phyloP scores from a whole-genome alignment of 805 yeast species.

The Candida multigemmis region DNA sequence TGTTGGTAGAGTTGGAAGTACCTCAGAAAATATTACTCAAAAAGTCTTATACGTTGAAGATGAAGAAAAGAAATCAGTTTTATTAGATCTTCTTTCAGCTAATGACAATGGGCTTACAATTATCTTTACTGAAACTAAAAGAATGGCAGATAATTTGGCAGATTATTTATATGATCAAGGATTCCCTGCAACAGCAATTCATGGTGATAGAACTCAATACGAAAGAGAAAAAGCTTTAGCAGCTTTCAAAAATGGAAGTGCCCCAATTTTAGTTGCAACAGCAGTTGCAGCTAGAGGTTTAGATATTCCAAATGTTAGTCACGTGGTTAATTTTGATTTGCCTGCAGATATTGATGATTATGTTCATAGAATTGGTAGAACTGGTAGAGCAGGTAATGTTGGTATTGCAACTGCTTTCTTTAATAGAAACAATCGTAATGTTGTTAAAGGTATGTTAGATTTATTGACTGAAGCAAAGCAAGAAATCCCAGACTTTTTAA shows the following conservation, averaged over 20 bases:
- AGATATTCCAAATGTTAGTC: conserved; percentile 98
- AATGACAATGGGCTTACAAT: conserved; percentile 81
- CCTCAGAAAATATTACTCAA: conserved; percentile 97
- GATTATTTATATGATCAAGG: conserved; percentile 84
- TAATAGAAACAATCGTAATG: conserved; percentile 88
- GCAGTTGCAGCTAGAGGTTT: conserved; percentile 99
- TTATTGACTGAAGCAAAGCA: conserved; percentile 93
- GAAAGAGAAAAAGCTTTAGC: conserved; percentile 98
- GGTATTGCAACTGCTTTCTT: conserved; percentile 98
- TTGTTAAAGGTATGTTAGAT: conserved; percentile 81
- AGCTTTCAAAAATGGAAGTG: conserved; percentile 83
- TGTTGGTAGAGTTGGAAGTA: conserved; percentile 98
- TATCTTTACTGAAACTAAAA: conserved; percentile 95
- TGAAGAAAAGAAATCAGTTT: conserved; percentile 83
- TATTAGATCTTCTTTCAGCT: conserved; percentile 75
- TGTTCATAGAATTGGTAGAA: conserved; percentile 99
- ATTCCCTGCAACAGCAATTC: conserved; percentile 97
- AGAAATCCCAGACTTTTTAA: conserved; percentile 88
- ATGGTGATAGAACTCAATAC: conserved; percentile 96
- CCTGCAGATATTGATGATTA: conserved; percentile 97
- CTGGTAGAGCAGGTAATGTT: conserved; percentile 99
- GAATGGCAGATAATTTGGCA: conserved; percentile 94
- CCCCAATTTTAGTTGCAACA: conserved; percentile 95
- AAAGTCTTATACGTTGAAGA: conserved; percentile 85
- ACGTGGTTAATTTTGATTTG: conserved; percentile 93